phyloP scores from a whole-genome alignment of 495 filamentous ascomycete genomes.

The Lasiosphaeriaceae sp. region DNA sequence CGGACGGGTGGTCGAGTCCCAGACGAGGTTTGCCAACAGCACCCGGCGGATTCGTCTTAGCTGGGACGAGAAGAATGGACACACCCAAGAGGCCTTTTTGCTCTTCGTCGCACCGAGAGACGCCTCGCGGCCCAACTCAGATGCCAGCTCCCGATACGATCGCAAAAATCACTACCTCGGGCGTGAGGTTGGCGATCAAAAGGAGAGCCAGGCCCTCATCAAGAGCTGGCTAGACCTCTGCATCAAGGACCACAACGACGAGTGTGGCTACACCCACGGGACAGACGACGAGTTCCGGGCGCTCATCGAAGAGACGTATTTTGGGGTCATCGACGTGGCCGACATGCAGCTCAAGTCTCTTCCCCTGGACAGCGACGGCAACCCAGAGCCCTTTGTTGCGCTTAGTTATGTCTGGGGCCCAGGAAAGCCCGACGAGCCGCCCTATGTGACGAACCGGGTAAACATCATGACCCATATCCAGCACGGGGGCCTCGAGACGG shows the following conservation, averaged over 20 bases:
- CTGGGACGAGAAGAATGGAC: neutral
- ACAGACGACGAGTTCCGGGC: neutral
- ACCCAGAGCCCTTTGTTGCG: slow-evolving; percentile 21
- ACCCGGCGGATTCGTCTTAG: neutral
- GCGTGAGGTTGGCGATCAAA: neutral
- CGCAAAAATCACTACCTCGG: neutral
- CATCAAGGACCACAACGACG: neutral
- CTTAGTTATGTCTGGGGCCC: slow-evolving; percentile 34
- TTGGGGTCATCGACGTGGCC: slow-evolving; percentile 4
- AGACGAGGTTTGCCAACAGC: neutral
- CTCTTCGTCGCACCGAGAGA: neutral
- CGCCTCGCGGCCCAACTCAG: neutral
- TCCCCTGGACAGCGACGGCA: neutral
- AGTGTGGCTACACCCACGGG: neutral
- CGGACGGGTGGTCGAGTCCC: neutral
- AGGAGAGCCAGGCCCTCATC: neutral
- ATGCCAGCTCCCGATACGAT: neutral
- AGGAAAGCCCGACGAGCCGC: slow-evolving; percentile 1
- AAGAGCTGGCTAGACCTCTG: slow-evolving; percentile 5
- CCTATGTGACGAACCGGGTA: slow-evolving; percentile 11
- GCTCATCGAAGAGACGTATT: slow-evolving; percentile 2
- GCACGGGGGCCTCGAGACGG: slow-evolving; percentile 14
- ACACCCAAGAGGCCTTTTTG: neutral
- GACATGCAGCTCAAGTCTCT: slow-evolving; percentile 7
- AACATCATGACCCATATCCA: slow-evolving; percentile 15